Evolutionary conservation across 2,329 filamentous ascomycete species (phyloP).

Genomic region (Penicillium sp.): DNA sequence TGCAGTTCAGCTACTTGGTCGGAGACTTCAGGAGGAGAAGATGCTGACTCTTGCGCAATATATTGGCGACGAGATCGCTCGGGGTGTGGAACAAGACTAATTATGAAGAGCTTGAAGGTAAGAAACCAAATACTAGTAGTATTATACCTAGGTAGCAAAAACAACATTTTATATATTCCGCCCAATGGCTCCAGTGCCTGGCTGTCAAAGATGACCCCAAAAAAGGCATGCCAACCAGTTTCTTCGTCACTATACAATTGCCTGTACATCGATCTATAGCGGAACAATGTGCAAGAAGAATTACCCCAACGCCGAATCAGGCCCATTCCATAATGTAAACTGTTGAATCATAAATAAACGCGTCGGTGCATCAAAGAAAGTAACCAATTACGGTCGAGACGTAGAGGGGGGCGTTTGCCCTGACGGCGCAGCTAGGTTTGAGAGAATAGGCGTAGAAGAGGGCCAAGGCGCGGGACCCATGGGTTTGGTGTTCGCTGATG

Average conservation of each 20-base stretch:
- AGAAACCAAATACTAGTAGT: no score
- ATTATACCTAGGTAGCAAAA: no score
- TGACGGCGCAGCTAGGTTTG: slow-evolving; percentile 29
- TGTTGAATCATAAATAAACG: neutral
- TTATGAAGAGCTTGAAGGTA: no score
- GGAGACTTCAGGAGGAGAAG: slow-evolving; percentile 59
- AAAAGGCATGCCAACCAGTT: neutral
- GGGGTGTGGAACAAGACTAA: neutral
- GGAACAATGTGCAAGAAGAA: neutral
- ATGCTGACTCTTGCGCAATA: slow-evolving; percentile 51
- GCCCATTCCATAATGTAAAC: neutral
- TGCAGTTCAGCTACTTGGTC: slow-evolving; percentile 52
- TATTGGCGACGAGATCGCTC: slow-evolving; percentile 31
- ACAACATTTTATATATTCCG: no score
- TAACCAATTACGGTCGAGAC: slow-evolving; percentile 9
- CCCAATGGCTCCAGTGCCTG: no score
- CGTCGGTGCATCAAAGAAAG: neutral
- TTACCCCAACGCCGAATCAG: neutral
- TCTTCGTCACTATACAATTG: neutral
- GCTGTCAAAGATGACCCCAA: no score
- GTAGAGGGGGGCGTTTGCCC: slow-evolving; percentile 28
- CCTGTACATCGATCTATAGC: neutral
- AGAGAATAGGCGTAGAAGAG: slow-evolving; percentile 26
- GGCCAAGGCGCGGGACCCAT: slow-evolving; percentile 21
- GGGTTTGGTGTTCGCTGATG: slow-evolving; percentile 11